Percentiles rank a stretch among this genome's conserved stretches.
phyloP scores from a whole-genome alignment of 768 basidiomycete species.

The Xerocomellus dryophilus region DNA sequence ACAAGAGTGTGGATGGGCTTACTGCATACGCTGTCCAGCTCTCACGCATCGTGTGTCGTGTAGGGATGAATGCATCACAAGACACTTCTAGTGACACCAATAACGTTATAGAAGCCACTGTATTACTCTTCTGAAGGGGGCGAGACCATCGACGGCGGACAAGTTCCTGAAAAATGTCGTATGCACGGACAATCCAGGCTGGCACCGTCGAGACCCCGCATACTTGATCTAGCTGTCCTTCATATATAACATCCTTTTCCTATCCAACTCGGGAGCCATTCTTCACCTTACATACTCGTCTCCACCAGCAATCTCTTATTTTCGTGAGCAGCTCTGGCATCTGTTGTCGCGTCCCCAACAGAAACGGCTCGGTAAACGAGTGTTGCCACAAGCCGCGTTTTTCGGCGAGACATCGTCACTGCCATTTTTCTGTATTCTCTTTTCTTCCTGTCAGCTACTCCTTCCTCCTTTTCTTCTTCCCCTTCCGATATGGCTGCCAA shows the following conservation, averaged over 20 bases:
- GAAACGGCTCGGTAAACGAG: conserved; percentile 32
- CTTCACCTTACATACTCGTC: conserved; percentile 2
- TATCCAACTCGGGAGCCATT: not conserved
- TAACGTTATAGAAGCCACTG: conserved; percentile 25
- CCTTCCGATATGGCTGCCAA: conserved; percentile 31
- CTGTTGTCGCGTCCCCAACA: conserved; percentile 17
- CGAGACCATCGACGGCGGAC: conserved; percentile 14
- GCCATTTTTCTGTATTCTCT: conserved; percentile 16
- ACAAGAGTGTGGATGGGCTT: not conserved
- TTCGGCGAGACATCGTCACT: conserved; percentile 16
- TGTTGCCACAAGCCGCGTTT: conserved; percentile 24
- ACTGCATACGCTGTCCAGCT: conserved; percentile 3
- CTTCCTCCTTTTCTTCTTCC: not conserved
- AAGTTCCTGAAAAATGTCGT: conserved; percentile 22
- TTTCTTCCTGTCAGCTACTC: conserved; percentile 9
- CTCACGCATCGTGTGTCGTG: conserved; percentile 13
- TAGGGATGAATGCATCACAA: conserved; percentile 25
- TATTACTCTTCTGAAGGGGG: conserved; percentile 23
- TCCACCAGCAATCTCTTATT: not conserved
- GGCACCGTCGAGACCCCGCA: conserved; percentile 32
- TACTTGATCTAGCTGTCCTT: conserved; percentile 11
- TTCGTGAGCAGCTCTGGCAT: conserved; percentile 16
- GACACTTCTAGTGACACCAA: conserved; percentile 18
- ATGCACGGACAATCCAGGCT: conserved; percentile 17
- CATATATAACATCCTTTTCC: conserved; percentile 22